Evolutionary conservation across 2,329 filamentous ascomycete species (phyloP), one percentile per base, ranked within the genome.

Genomic region (Arthroderma uncinatum): DNA sequence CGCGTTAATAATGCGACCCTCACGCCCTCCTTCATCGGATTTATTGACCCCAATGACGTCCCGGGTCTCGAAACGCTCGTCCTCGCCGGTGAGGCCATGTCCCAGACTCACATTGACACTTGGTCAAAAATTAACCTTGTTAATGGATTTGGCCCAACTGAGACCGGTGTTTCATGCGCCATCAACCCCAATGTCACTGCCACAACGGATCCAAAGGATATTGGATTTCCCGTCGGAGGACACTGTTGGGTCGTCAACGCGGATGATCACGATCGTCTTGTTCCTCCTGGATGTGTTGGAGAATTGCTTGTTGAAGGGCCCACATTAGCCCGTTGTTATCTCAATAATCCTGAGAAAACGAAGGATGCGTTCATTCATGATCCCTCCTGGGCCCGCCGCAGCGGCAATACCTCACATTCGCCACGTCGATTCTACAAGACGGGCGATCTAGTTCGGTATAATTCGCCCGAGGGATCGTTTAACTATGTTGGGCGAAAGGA

Each of bases 311-410:
- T 73, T 4, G 71, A 73, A 59, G 71, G 71, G 0, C 81, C 81
- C 0, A 76, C 81, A n/a, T 79, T 86, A 1, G 82, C 81, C 8
- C 72, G 79, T 34, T 82, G 82, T 25, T 86, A 86, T 59, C 69
- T 84, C 21, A 78, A 78, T 54, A 79, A 84, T 57, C 72, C 74
- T 0, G 74, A 75, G 40, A 83, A 82, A 67, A 85, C 83, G 0
- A 74, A 73, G 1, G 75, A 76, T 23, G 76, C 76, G 0, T 86
- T 86, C 59, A 78, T 86, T 48, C 69, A 74, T 8, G 73, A 81
- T 55, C 81, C 80, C 0, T 66, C 66, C 0, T 85, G 81, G 78
- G 71, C 80, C 0, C 66, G 77, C 0, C 66, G 77, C 4, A 48
- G 23, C 53, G 55, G 30, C 10, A 23, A 30, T 9, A 53, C 54